Evolutionary conservation across 148 eudicot genomes (phyloP).

Genomic region (Heliamphora exappendiculata): DNA sequence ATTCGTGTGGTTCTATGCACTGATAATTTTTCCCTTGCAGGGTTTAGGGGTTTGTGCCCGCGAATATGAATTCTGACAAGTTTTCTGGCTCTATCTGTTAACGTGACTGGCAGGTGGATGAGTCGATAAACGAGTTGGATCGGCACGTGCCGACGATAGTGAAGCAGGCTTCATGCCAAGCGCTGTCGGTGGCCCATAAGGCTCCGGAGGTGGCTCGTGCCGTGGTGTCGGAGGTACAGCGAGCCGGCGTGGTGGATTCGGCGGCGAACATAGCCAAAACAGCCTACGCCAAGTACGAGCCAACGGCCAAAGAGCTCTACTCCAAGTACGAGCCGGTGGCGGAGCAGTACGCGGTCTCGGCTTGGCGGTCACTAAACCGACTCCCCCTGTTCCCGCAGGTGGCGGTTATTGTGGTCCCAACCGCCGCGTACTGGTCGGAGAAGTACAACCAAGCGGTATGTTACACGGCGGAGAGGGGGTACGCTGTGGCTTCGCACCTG

Average conservation of each 20-base stretch:
- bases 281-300: conserved; percentile 42
- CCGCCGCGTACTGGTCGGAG: conserved; percentile 51
- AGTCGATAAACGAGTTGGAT: conserved; percentile 36
- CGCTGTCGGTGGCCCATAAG: conserved; percentile 22
- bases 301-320: conserved; percentile 45
- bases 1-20: too few species aligned
- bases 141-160: conserved; percentile 37
- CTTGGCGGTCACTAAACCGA: conserved; percentile 48
- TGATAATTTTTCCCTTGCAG: too few species aligned
- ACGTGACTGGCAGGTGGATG: conserved; percentile 36
- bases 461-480: conserved; percentile 35
- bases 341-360: conserved; percentile 48
- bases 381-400: conserved; percentile 53
- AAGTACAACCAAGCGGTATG: conserved; percentile 47
- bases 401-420: conserved; percentile 49
- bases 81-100: background rate
- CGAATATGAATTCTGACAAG: background rate
- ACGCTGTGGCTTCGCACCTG: conserved; percentile 34
- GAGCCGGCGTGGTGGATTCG: conserved; percentile 25
- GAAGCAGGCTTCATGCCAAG: conserved; percentile 25
- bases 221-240: conserved; percentile 33
- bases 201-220: conserved; percentile 31
- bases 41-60: too few species aligned
- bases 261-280: conserved; percentile 27
- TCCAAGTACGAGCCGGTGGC: conserved; percentile 57